A percentile compares a stretch with the other conserved stretches of the same genome.
phyloP scores from a whole-genome alignment of 345 rosid genomes.

The Durio zibethinus region DNA sequence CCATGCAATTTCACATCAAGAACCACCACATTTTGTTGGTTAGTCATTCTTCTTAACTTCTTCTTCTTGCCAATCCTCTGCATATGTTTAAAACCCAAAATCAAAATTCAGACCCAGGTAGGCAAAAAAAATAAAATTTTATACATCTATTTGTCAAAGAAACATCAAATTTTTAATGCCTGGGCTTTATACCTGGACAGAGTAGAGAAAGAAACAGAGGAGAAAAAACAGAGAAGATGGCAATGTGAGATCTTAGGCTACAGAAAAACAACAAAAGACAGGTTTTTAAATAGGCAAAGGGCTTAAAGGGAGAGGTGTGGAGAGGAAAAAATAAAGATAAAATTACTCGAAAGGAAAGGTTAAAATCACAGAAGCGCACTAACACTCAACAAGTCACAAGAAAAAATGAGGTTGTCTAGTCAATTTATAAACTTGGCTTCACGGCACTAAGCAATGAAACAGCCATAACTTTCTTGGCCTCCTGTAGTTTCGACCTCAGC shows the following conservation, averaged over 20 bases:
- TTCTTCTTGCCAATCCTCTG: background rate
- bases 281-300: conserved; percentile 8
- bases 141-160: background rate
- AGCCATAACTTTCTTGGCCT: conserved; percentile 32
- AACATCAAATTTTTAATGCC: background rate
- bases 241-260: conserved; percentile 13
- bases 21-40: conserved; percentile 66
- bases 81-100: background rate
- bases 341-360: conserved; percentile 7
- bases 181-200: background rate
- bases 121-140: background rate
- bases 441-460: conserved; percentile 33
- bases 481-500: conserved; percentile 32
- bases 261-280: background rate
- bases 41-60: conserved; percentile 41
- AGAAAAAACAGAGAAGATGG: conserved; percentile 17
- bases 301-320: background rate
- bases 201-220: conserved; percentile 29
- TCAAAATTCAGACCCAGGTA: background rate
- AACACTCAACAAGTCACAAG: conserved; percentile 18
- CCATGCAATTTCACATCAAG: conserved; percentile 46
- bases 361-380: conserved; percentile 32
- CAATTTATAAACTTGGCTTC: conserved; percentile 35
- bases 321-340: background rate
- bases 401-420: conserved; percentile 23